Base-by-base conservation (phyloP, 192 early-diverging fungal species). In the Coemansia asiatica region DNA sequence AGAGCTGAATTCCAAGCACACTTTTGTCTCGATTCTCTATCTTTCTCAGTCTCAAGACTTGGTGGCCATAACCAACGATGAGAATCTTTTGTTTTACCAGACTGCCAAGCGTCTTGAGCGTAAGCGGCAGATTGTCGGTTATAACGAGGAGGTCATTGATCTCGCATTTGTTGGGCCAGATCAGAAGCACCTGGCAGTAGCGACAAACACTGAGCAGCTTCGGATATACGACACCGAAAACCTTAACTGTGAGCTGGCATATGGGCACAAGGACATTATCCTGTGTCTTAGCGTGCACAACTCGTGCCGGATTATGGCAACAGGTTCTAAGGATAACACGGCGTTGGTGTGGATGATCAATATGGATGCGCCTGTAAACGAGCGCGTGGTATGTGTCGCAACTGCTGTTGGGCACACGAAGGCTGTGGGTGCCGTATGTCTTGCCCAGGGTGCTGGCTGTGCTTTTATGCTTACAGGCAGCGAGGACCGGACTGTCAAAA, bases 81-180 rank as follows among this genome's bases (percentile, higher is more conserved):
- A 96, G 68, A 96, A 96, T 68, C 85, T 99, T 63, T 56, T 93
- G 40, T 88, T 96, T 51, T 94, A 94, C 70, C 63, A 84, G 18
- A 71, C 90, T 12, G 56, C 64, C 10, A 66, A 74, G 12, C 65
- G 71, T 35, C 67, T 92, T 22, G 81, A 85, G 66, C 85, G 88
- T 4, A 73, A 84, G 21, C 91, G 90, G 62, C 92, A 95, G 74
- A 89, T 97, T 72, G 89, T 94, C 6, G 97, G 97, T 35, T 94
- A 95, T 75, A 98, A 98, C 63, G 94, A 99, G 61, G 97, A 99
- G 64, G 87, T 99, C 31, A 88, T 97, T 15, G 95, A 95, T 69
- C 67, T 97, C 50, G 76, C 77, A 1, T 92, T 91, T 40, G 79
- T 94, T n/a, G 94, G 92, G 21, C 70, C 81, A 21, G 71, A 85